These are phyloP conservation scores for Quercus variabilis DNA, from an alignment of 306 rosid species.

Conservation along the genomic window DNA sequence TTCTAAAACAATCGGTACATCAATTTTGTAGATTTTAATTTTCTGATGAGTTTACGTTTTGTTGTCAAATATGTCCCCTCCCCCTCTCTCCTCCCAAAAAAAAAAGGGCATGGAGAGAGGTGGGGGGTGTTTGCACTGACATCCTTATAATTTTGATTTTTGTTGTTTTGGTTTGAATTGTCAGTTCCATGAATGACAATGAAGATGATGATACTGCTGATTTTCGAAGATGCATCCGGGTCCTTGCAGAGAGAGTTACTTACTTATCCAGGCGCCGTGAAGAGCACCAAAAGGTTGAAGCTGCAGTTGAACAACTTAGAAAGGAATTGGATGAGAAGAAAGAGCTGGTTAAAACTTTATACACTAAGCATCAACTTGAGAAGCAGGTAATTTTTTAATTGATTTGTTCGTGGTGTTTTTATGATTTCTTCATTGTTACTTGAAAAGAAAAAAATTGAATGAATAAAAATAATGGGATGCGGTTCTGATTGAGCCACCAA, in stretches of 20 bases:
- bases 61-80: neutral
- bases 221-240: constrained; percentile 70
- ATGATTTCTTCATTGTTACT: neutral
- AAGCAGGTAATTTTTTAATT: constrained; percentile 63
- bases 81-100: no score
- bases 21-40: neutral
- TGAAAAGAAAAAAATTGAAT: neutral
- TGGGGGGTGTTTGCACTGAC: neutral
- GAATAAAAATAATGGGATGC: neutral
- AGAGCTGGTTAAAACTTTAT: constrained; percentile 77
- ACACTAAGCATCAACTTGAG: constrained; percentile 86
- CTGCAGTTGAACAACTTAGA: constrained; percentile 70
- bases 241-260: constrained; percentile 69
- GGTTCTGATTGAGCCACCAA: neutral
- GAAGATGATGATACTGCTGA: constrained; percentile 83
- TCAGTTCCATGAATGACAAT: constrained; percentile 74
- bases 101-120: no score
- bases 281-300: constrained; percentile 70
- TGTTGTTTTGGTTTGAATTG: constrained; percentile 12
- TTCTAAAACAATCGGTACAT: neutral
- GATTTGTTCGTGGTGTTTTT: constrained; percentile 1
- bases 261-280: constrained; percentile 75
- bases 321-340: constrained; percentile 83
- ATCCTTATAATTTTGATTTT: constrained; percentile 16
- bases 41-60: neutral